Evolutionary conservation across 805 yeast genomes (phyloP).

Genomic region (Starmera dryadoides): DNA sequence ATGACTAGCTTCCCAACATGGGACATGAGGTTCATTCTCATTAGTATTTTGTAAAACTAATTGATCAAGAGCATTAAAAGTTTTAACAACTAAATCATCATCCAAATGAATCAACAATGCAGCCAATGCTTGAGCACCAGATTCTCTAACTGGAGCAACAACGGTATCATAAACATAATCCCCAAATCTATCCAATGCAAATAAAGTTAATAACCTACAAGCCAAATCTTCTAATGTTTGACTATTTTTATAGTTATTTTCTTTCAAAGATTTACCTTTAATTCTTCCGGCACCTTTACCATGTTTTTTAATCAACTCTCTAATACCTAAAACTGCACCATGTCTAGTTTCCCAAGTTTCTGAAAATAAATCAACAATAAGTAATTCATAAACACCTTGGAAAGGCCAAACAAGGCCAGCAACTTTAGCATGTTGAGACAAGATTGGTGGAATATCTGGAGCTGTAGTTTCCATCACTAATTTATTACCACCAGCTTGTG

Average conservation of each 20-base stretch:
- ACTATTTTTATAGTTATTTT: conserved; percentile 59
- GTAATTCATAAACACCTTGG: conserved; percentile 83
- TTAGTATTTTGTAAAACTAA: conserved; percentile 58
- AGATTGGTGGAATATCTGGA: conserved; percentile 55
- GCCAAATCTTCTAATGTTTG: conserved; percentile 81
- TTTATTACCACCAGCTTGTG: conserved; percentile 74
- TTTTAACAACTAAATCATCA: conserved; percentile 44
- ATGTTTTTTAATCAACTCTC: conserved; percentile 79
- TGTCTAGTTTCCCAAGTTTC: conserved; percentile 94
- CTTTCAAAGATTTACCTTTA: conserved; percentile 48
- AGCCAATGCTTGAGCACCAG: conserved; percentile 91
- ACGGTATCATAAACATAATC: conserved; percentile 97
- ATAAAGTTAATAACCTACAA: conserved; percentile 74
- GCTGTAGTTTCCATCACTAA: conserved; percentile 76
- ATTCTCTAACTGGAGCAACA: conserved; percentile 96
- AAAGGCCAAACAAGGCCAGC: conserved; percentile 86
- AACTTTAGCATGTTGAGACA: conserved; percentile 64
- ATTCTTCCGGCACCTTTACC: conserved; percentile 84
- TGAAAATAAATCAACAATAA: conserved; percentile 71
- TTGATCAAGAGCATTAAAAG: conserved; percentile 58
- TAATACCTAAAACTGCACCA: conserved; percentile 87
- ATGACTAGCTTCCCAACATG: conserved; percentile 96
- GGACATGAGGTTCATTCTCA: conserved; percentile 26
- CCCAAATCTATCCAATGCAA: conserved; percentile 92
- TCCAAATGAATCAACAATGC: conserved; percentile 73